phyloP scores from a whole-genome alignment of 108 stramenopile species.

The Licmophora abbreviata region DNA sequence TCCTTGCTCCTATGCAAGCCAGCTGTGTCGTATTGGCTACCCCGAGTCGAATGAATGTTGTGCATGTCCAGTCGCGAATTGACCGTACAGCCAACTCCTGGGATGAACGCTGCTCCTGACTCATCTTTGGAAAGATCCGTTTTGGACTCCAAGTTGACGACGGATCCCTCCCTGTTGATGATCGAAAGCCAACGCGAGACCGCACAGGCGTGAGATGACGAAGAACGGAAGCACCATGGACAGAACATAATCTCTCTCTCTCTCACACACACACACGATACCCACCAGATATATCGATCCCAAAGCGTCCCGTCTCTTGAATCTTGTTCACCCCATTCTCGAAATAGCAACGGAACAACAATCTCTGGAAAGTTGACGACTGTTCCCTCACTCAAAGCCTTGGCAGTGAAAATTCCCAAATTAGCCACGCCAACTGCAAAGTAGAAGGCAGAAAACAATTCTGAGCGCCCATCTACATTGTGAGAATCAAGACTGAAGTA shows the following conservation, averaged over 20 bases:
- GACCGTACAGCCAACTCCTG: conserved; percentile 50
- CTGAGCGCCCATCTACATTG: too few relatives aligned
- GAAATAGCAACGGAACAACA: conserved; percentile 44
- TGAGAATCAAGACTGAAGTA: too few relatives aligned
- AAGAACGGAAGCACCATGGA: not conserved
- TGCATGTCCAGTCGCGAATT: conserved; percentile 36
- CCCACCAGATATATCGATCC: conserved; percentile 61
- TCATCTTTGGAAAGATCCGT: conserved; percentile 10
- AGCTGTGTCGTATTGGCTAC: conserved; percentile 36
- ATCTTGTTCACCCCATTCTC: conserved; percentile 22
- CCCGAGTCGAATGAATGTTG: conserved; percentile 32
- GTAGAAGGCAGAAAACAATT: not conserved
- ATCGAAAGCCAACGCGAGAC: too few relatives aligned
- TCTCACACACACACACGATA: too few relatives aligned
- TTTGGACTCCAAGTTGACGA: conserved; percentile 24
- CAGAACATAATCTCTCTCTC: not conserved
- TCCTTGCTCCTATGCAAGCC: conserved; percentile 32
- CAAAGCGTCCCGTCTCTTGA: conserved; percentile 44
- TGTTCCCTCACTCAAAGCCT: conserved; percentile 10
- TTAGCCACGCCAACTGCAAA: not conserved
- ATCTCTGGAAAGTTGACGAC: conserved; percentile 33
- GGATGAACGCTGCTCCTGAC: conserved; percentile 27
- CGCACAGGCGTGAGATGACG: not conserved
- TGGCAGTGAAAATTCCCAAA: conserved; percentile 41
- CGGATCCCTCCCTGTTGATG: too few relatives aligned